phyloP scores from a whole-genome alignment of 78 protist species.

The Speleostelium caveatum region DNA sequence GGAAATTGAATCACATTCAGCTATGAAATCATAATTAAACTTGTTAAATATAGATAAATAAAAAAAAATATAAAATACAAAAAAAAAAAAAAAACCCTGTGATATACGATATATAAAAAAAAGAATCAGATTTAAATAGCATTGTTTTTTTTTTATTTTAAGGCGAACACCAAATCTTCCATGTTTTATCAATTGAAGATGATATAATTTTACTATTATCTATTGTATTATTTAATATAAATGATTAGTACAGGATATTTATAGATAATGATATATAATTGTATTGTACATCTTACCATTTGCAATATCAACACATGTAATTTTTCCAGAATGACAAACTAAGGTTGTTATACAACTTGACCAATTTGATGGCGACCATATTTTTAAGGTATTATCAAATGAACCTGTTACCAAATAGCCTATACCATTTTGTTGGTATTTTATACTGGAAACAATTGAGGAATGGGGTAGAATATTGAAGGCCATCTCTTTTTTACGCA shows the following conservation, averaged over 20 bases:
- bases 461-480: slow-evolving; percentile 83
- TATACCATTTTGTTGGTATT: slow-evolving; percentile 8
- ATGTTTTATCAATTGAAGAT: slow-evolving; percentile 71
- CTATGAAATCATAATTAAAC: slow-evolving; percentile 66
- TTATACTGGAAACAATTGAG: slow-evolving; percentile 75
- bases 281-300: no score
- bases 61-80: background rate
- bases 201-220: slow-evolving; percentile 52
- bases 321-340: slow-evolving; percentile 54
- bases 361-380: slow-evolving; percentile 56
- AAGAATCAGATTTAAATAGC: background rate
- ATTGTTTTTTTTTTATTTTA: background rate
- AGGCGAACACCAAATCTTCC: slow-evolving; percentile 56
- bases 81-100: background rate
- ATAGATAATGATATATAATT: no score
- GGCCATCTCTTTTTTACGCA: slow-evolving; percentile 52
- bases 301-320: slow-evolving; percentile 31
- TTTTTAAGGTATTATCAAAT: slow-evolving; percentile 41
- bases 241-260: no score
- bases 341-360: slow-evolving; percentile 10
- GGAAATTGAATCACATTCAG: slow-evolving; percentile 72
- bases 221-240: no score
- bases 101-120: no score
- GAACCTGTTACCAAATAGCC: slow-evolving; percentile 50
- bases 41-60: background rate